A percentile compares a stretch with the other conserved stretches of the same genome.
These are phyloP conservation scores for Arthrobotrys sphaeroides DNA, from an alignment of 2,329 filamentous ascomycete species.

Conservation along the genomic window DNA sequence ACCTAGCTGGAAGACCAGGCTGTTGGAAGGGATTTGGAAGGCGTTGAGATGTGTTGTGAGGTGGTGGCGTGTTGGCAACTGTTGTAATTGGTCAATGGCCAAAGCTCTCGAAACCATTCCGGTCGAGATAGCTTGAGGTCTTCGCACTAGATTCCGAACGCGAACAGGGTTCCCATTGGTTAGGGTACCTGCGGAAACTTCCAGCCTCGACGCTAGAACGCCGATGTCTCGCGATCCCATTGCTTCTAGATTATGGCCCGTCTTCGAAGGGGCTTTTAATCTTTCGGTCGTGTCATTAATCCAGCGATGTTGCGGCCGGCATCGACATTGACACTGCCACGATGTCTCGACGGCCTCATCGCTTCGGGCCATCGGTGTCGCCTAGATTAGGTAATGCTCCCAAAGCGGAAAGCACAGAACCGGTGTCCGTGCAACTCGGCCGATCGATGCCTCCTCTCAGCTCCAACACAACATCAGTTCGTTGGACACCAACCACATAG, in stretches of 20 bases:
- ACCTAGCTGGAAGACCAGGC: constrained; percentile 3
- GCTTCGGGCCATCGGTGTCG: not conserved
- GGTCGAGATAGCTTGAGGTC: not conserved
- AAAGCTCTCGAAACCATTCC: constrained; percentile 5
- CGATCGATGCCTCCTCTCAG: not conserved
- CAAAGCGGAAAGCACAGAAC: not conserved
- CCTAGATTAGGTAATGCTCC: constrained; percentile 2
- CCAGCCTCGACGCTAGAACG: not conserved
- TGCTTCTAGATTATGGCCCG: not conserved
- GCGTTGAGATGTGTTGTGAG: constrained; percentile 15
- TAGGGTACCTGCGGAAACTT: not conserved
- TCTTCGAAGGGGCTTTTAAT: not conserved
- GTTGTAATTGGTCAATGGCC: constrained; percentile 17
- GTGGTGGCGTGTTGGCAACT: constrained; percentile 26
- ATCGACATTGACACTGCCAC: not conserved
- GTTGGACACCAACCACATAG: too few species aligned
- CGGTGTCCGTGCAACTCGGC: not conserved
- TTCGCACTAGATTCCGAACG: constrained; percentile 16
- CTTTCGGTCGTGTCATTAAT: not conserved
- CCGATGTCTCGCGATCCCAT: too few species aligned
- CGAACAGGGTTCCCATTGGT: constrained; percentile 5
- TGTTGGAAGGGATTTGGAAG: constrained; percentile 10
- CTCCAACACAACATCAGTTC: constrained; percentile 8
- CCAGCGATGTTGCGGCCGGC: not conserved
- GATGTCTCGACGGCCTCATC: not conserved